Evolutionary conservation across 2,329 filamentous ascomycete species (phyloP).

Genomic region (Claviceps digitariae): DNA sequence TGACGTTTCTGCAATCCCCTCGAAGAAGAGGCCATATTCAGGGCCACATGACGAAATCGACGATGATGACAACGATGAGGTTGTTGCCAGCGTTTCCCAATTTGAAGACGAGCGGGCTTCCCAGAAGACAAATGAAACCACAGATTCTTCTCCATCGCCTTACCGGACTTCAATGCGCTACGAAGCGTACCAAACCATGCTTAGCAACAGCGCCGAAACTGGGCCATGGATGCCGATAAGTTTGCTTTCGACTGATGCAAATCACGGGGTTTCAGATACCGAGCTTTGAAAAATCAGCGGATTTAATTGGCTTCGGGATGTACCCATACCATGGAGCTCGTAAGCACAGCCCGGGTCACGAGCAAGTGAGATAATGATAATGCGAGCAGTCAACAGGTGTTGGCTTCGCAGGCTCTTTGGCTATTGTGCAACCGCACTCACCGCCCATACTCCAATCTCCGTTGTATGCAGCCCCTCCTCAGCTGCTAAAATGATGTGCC

Average conservation of each 20-base stretch:
- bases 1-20: neutral
- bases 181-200: constrained; percentile 22
- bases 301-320: neutral
- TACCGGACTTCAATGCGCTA: constrained; percentile 13
- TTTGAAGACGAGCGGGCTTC: neutral
- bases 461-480: neutral
- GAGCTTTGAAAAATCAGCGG: constrained; percentile 17
- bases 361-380: neutral
- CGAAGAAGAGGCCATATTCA: neutral
- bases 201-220: constrained; percentile 12
- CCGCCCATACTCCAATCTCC: neutral
- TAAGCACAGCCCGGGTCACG: neutral
- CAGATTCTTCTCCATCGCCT: neutral
- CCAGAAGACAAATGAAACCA: neutral
- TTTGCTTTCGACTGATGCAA: constrained; percentile 21
- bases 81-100: neutral
- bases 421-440: neutral
- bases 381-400: neutral
- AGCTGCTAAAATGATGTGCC: neutral
- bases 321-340: neutral
- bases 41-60: neutral
- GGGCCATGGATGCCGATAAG: constrained; percentile 18
- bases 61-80: neutral
- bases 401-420: neutral
- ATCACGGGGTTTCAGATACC: constrained; percentile 18